phyloP scores from a whole-genome alignment of 2,329 filamentous ascomycete genomes.

The Claviceps arundinis region DNA sequence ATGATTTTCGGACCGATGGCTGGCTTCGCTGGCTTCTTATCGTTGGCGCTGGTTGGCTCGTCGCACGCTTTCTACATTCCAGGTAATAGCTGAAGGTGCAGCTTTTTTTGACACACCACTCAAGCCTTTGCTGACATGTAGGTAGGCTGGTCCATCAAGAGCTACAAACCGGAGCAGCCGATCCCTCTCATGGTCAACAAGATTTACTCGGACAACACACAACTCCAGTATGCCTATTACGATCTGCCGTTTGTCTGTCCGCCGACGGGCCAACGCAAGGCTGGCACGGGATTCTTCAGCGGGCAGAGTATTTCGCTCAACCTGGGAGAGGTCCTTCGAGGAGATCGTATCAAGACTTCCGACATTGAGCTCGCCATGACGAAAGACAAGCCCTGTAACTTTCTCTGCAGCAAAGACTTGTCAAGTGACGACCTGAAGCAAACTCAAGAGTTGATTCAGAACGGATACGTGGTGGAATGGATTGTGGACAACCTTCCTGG shows the following conservation, averaged over 20 bases:
- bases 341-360: conserved; percentile 72
- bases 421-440: conserved; percentile 50
- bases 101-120: not conserved
- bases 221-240: conserved; percentile 84
- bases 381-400: conserved; percentile 57
- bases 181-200: conserved; percentile 87
- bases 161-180: conserved; percentile 60
- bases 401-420: conserved; percentile 58
- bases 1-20: conserved; percentile 15
- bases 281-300: conserved; percentile 55
- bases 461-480: conserved; percentile 84
- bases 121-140: conserved; percentile 4
- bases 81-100: conserved; percentile 35
- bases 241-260: conserved; percentile 81
- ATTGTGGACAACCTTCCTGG: conserved; percentile 86
- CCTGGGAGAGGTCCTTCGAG: conserved; percentile 73
- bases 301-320: conserved; percentile 72
- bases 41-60: conserved; percentile 24
- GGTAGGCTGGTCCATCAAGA: conserved; percentile 67
- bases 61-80: conserved; percentile 71
- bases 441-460: conserved; percentile 57
- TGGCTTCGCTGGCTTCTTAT: conserved; percentile 26
- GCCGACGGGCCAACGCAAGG: conserved; percentile 52
- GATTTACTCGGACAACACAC: conserved; percentile 77
- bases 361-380: conserved; percentile 73